phyloP scores from a whole-genome alignment of 495 filamentous ascomycete genomes.

The Neurospora discreta region DNA sequence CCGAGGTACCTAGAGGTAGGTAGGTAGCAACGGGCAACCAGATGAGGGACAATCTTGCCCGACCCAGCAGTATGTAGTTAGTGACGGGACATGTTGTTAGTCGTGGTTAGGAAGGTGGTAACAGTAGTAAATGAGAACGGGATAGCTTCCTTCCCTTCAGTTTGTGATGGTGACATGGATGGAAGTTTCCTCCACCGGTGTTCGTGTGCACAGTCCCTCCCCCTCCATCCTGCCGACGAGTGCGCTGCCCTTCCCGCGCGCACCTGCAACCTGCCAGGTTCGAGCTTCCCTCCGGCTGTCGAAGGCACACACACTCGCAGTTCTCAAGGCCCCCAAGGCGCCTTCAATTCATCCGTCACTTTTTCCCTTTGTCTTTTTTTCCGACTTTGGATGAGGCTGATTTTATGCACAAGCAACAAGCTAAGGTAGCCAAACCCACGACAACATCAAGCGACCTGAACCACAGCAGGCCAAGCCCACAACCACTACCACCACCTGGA shows the following conservation, averaged over 20 bases:
- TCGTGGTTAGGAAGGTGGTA: not conserved
- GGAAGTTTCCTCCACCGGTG: not conserved
- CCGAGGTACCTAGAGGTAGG: not conserved
- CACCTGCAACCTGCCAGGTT: not conserved
- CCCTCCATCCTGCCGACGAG: too few species aligned
- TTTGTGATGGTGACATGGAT: not conserved
- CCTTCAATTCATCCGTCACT: not conserved
- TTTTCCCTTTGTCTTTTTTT: not conserved
- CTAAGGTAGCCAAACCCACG: not conserved
- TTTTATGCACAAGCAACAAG: not conserved
- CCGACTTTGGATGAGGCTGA: not conserved
- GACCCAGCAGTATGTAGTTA: not conserved
- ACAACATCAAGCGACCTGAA: not conserved
- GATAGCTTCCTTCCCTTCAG: not conserved
- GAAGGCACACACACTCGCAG: not conserved
- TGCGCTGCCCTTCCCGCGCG: not conserved
- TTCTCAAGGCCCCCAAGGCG: not conserved
- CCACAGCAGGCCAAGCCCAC: not conserved
- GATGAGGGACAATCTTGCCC: not conserved
- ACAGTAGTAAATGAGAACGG: not conserved
- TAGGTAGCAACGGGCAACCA: not conserved
- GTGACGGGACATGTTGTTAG: not conserved
- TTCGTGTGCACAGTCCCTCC: not conserved
- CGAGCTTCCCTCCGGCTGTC: not conserved
- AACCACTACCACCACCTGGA: not conserved